Evolutionary conservation across 768 basidiomycete genomes (phyloP), one percentile per base, ranked within the genome.

Genomic region (Rhodotorula toruloides): DNA sequence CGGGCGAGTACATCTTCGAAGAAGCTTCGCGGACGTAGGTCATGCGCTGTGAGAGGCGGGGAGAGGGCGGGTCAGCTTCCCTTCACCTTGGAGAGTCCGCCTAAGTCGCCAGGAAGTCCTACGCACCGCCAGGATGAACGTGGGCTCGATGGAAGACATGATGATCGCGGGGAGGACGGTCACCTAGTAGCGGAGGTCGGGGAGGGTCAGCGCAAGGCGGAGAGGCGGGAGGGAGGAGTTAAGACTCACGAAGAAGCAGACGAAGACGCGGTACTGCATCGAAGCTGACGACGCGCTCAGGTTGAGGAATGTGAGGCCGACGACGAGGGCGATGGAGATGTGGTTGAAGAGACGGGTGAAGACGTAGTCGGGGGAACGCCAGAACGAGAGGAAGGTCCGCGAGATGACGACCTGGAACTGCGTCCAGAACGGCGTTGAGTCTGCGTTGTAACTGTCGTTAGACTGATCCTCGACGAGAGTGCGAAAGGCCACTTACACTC

Each of bases 361-460:
- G 55, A 89, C 84, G 76, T 92, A 93, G 70, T 90, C 85, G 6
- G 90, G 88, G 14, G 86, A 88, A 60, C 91, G 81, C 87, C 88
- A 92, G 19, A 91, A 79, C 4, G 88, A 85, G 11, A 80, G 72
- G 73, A 85, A 85, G 74, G 88, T 87, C 47, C 90, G 82, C 29
- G 79, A 71, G 25, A 85, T 81, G 63, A 92, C 89, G 21, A 81
- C 80, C 68, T 81, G 81, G 67, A 92, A 80, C 76, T 94, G 91
- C 75, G 85, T 86, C 56, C 81, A 76, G 79, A 90, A 87, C 0
- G 87, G 81, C 0, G 89, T 89, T 1, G 90, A 87, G 76, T 89
- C n/a, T n/a, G n/a, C n/a, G n/a, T n/a, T n/a, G n/a, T n/a, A n/a
- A n/a, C n/a, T n/a, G n/a, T n/a, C n/a, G n/a, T n/a, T n/a, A n/a